phyloP scores from a whole-genome alignment of 2,329 filamentous ascomycete species.

The Sporothrix inflata region DNA sequence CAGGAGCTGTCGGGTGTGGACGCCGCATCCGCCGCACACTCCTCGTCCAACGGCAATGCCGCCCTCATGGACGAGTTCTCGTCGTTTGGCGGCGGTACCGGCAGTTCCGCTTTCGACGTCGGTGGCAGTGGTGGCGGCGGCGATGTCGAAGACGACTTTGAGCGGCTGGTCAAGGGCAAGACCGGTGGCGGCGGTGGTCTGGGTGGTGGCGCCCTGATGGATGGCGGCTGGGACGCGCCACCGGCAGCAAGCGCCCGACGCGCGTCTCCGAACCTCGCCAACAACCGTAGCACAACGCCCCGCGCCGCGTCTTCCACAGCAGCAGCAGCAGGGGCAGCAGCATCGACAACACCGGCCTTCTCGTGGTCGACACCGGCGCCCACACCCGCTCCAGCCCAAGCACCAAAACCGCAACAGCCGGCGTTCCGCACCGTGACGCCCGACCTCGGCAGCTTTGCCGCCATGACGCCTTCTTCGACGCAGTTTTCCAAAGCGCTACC shows the following conservation, averaged over 20 bases:
- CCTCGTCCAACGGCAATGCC: conserved; percentile 53
- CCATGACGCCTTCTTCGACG: conserved; percentile 61
- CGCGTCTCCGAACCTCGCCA: conserved; percentile 17
- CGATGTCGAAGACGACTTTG: conserved; percentile 74
- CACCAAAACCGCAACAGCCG: conserved; percentile 33
- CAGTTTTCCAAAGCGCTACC: conserved; percentile 66
- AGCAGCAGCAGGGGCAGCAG: conserved; percentile 36
- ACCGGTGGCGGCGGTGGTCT: conserved; percentile 39
- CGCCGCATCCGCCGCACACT: conserved; percentile 44
- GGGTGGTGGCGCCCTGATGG: conserved; percentile 28
- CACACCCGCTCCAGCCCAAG: conserved; percentile 51
- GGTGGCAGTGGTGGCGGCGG: conserved; percentile 51
- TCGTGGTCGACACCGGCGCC: conserved; percentile 63
- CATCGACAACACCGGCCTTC: conserved; percentile 55
- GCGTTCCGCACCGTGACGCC: conserved; percentile 62
- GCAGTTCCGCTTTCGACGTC: conserved; percentile 48
- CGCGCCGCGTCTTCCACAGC: conserved; percentile 35
- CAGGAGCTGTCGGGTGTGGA: conserved; percentile 64
- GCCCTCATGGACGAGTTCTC: conserved; percentile 66
- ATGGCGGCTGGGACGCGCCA: conserved; percentile 30
- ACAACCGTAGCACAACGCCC: conserved; percentile 1
- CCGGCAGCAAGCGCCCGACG: background rate
- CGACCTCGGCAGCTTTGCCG: conserved; percentile 58
- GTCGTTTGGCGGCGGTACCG: conserved; percentile 60
- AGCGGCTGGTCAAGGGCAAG: conserved; percentile 82